Evolutionary conservation across 164 flowering plant species (phyloP).

Genomic region (Protea cynaroides): DNA sequence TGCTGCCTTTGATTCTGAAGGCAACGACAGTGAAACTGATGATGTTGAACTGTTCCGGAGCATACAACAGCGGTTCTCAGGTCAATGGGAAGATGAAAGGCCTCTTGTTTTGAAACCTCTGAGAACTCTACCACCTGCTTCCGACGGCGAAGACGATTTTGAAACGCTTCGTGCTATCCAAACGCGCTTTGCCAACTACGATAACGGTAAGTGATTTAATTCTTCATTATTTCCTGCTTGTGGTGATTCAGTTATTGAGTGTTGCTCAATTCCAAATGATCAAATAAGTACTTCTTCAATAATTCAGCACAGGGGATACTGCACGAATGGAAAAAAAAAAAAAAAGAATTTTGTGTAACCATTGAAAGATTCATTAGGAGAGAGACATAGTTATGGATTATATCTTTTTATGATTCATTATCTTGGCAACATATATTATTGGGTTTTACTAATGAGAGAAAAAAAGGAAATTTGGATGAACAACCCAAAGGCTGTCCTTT

Average conservation of each 20-base stretch:
- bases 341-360: too few relatives aligned
- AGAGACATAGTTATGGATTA: too few relatives aligned
- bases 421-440: too few relatives aligned
- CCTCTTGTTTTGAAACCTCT: constrained; percentile 34
- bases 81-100: constrained; percentile 9
- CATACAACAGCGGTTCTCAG: constrained; percentile 35
- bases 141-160: constrained; percentile 53
- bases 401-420: too few relatives aligned
- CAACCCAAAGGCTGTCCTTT: too few relatives aligned
- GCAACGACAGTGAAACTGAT: constrained; percentile 28
- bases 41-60: constrained; percentile 47
- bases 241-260: not conserved
- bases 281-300: too few relatives aligned
- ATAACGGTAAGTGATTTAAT: constrained; percentile 23
- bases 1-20: constrained; percentile 23
- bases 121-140: constrained; percentile 19
- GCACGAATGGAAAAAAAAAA: not conserved
- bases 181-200: constrained; percentile 52
- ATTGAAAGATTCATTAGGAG: too few relatives aligned
- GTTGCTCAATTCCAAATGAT: not conserved
- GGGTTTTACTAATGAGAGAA: too few relatives aligned
- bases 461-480: too few relatives aligned
- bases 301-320: not conserved
- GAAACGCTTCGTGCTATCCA: constrained; percentile 65
- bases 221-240: not conserved